A percentile compares a stretch with the other conserved stretches of the same genome.
phyloP scores from a whole-genome alignment of 495 filamentous ascomycete species.

The Neurospora tetrasperma region DNA sequence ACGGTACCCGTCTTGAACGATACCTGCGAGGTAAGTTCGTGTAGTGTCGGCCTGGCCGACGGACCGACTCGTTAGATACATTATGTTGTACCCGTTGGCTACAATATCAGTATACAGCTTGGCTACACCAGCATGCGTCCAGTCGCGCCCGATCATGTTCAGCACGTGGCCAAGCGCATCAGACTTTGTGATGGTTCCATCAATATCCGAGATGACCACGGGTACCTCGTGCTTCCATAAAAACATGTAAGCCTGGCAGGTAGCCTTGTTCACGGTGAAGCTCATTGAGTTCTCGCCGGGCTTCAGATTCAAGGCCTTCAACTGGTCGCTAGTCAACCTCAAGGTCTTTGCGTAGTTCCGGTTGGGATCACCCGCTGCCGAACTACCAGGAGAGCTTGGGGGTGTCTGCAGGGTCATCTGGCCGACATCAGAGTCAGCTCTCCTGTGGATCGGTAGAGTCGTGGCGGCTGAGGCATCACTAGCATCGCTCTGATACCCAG shows the following conservation, averaged over 20 bases:
- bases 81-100: conserved; percentile 94
- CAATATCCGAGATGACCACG: conserved; percentile 96
- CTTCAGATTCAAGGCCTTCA: conserved; percentile 77
- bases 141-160: conserved; percentile 96
- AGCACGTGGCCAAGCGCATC: conserved; percentile 96
- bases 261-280: conserved; percentile 92
- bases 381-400: conserved; percentile 60
- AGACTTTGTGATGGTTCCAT: conserved; percentile 98
- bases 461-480: conserved; percentile 33
- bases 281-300: conserved; percentile 82
- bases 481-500: conserved; percentile 82
- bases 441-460: conserved; percentile 26
- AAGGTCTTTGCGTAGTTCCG: conserved; percentile 94
- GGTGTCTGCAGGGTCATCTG: conserved; percentile 60
- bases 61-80: conserved; percentile 91
- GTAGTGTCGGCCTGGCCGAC: conserved; percentile 92
- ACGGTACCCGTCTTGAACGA: conserved; percentile 76
- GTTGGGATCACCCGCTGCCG: conserved; percentile 52
- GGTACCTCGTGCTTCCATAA: conserved; percentile 82
- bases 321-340: conserved; percentile 88
- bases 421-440: conserved; percentile 59
- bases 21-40: conserved; percentile 79
- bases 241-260: conserved; percentile 85
- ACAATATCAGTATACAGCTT: conserved; percentile 95
- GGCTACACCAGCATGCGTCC: conserved; percentile 93